Percentiles rank a stretch among this genome's conserved stretches.
These are phyloP conservation scores for Quercus robur DNA, from an alignment of 306 rosid genomes.

Conservation along the genomic window DNA sequence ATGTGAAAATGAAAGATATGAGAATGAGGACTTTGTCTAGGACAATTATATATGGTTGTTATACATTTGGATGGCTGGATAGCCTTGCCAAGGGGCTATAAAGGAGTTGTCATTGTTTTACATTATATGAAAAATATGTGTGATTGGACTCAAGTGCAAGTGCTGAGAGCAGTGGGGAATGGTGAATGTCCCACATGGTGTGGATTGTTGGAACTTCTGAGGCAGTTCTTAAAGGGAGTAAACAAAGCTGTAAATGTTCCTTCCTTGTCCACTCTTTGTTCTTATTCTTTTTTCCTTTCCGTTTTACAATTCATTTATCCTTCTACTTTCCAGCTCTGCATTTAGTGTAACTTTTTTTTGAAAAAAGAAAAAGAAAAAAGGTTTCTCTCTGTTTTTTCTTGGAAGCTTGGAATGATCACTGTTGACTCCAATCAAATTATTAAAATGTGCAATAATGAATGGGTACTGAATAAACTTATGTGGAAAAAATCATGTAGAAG, in stretches of 20 bases:
- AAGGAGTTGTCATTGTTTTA: slow-evolving; percentile 10
- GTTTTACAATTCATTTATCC: neutral
- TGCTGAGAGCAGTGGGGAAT: neutral
- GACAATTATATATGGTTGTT: neutral
- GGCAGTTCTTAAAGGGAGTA: neutral
- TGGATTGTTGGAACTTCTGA: slow-evolving; percentile 7
- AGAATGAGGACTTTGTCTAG: neutral
- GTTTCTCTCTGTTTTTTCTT: neutral
- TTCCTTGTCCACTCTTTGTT: neutral
- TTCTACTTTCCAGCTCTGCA: neutral
- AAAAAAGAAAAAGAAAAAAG: too few species aligned
- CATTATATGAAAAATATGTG: neutral
- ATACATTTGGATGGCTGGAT: neutral
- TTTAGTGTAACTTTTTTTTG: neutral
- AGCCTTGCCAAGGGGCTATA: neutral
- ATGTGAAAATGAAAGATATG: neutral
- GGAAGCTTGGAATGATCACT: neutral
- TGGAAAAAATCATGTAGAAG: neutral
- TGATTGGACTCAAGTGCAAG: slow-evolving; percentile 7
- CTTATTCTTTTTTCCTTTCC: neutral
- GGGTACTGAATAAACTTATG: neutral
- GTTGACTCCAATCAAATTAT: neutral
- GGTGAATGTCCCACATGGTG: slow-evolving; percentile 3
- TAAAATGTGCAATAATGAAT: too few species aligned
- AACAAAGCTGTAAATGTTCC: neutral